Evolutionary conservation across 2,329 filamentous ascomycete genomes (phyloP).

Genomic region (Thelonectria olida): DNA sequence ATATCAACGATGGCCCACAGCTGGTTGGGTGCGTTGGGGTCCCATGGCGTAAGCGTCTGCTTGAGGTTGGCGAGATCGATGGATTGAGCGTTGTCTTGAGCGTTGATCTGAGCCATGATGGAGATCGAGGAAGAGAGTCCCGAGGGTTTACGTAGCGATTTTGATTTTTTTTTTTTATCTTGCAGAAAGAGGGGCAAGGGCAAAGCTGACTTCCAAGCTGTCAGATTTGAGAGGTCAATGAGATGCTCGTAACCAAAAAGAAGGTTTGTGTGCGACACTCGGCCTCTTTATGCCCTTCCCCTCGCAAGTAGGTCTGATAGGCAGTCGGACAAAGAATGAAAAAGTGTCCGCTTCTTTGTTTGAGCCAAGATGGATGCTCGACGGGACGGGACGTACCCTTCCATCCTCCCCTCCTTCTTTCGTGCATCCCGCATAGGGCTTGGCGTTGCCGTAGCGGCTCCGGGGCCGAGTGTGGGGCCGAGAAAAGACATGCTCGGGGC

Average conservation of each 20-base stretch:
- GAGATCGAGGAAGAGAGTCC: too few relatives aligned
- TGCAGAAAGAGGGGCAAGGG: too few relatives aligned
- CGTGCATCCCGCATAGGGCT: slow-evolving; percentile 9
- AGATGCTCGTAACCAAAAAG: too few relatives aligned
- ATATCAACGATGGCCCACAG: slow-evolving; percentile 68
- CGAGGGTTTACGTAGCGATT: too few relatives aligned
- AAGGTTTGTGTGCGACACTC: too few relatives aligned
- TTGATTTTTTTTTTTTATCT: too few relatives aligned
- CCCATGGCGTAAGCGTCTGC: slow-evolving; percentile 60
- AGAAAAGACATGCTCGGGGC: background rate
- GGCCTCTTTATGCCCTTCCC: too few relatives aligned
- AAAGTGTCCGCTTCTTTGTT: too few relatives aligned
- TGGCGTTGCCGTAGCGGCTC: slow-evolving; percentile 3
- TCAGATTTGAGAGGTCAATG: too few relatives aligned
- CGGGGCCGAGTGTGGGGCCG: slow-evolving; percentile 13
- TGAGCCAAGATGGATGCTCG: background rate
- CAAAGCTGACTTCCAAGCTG: too few relatives aligned
- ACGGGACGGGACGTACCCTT: background rate
- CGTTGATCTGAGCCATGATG: slow-evolving; percentile 44
- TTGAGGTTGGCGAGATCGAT: slow-evolving; percentile 62
- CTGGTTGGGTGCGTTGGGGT: slow-evolving; percentile 55
- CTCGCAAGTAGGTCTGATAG: too few relatives aligned
- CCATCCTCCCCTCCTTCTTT: background rate
- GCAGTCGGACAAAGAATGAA: too few relatives aligned
- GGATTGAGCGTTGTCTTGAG: slow-evolving; percentile 50